These are phyloP conservation scores for Ambispora gerdemannii DNA, from an alignment of 192 early-diverging fungal species.

Conservation along the genomic window DNA sequence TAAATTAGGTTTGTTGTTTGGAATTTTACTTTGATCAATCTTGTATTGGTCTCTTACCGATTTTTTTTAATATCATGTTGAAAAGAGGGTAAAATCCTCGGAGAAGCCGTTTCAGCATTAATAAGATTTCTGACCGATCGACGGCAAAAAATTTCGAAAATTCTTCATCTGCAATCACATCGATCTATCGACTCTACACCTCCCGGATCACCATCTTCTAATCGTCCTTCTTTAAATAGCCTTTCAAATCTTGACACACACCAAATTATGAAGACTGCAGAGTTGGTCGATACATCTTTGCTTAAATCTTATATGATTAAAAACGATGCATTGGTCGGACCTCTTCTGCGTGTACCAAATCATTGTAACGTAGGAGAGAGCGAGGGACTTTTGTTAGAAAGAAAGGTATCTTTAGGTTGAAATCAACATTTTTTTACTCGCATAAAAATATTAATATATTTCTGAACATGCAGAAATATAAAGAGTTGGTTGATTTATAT, in stretches of 20 bases:
- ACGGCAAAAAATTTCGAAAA: constrained; percentile 68
- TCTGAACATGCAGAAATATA: constrained; percentile 56
- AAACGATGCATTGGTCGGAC: constrained; percentile 83
- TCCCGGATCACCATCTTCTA: constrained; percentile 29
- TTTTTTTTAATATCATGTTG: background rate
- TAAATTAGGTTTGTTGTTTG: background rate
- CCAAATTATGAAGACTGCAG: constrained; percentile 43
- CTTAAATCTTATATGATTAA: constrained; percentile 86
- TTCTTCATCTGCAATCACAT: constrained; percentile 34
- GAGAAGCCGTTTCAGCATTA: constrained; percentile 59
- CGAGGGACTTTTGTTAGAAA: constrained; percentile 73
- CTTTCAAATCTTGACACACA: constrained; percentile 39
- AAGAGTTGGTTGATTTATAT: constrained; percentile 93
- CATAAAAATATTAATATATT: background rate
- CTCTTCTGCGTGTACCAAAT: constrained; percentile 85
- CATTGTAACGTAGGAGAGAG: constrained; percentile 84
- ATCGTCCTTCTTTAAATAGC: constrained; percentile 15
- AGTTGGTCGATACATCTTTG: constrained; percentile 85
- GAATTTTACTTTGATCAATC: constrained; percentile 7
- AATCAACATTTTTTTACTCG: background rate
- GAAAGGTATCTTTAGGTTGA: constrained; percentile 50
- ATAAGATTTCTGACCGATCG: constrained; percentile 89
- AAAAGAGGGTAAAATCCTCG: constrained; percentile 57
- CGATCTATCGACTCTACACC: constrained; percentile 33
- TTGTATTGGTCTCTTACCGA: background rate